phyloP scores from a whole-genome alignment of 1,284 basidiomycete genomes.

The Mrakiaceae sp. region DNA sequence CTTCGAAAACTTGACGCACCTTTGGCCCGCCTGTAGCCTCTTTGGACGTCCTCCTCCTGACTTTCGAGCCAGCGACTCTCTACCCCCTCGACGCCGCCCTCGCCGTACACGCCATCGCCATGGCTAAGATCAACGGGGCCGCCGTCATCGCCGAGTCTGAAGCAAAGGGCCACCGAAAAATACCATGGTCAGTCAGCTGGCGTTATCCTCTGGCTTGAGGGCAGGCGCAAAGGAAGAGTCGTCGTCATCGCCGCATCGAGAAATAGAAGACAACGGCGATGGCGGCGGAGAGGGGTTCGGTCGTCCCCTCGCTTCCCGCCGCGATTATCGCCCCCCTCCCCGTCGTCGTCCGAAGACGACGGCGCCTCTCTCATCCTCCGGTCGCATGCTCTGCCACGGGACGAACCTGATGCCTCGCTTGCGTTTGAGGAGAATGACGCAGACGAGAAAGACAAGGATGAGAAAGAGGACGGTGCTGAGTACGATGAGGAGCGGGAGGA shows the following conservation, averaged over 20 bases:
- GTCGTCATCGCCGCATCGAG: neutral
- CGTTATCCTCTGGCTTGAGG: too few relatives aligned
- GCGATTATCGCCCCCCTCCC: too few relatives aligned
- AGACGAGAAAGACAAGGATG: conserved; percentile 76
- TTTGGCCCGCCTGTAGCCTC: conserved; percentile 75
- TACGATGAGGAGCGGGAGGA: conserved; percentile 82
- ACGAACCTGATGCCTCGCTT: conserved; percentile 55
- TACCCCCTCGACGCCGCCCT: conserved; percentile 81
- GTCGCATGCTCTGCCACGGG: neutral
- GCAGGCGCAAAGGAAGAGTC: too few relatives aligned
- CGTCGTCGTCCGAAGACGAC: too few relatives aligned
- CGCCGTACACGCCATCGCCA: conserved; percentile 76
- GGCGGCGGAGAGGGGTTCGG: neutral
- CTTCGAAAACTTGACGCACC: conserved; percentile 39
- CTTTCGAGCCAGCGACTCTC: conserved; percentile 89
- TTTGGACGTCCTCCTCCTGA: conserved; percentile 53
- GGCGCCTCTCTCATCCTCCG: too few relatives aligned
- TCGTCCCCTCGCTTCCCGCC: too few relatives aligned
- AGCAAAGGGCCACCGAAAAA: neutral
- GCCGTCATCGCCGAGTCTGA: conserved; percentile 65
- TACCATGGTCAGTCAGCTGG: too few relatives aligned
- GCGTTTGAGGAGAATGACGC: conserved; percentile 68
- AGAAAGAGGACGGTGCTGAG: conserved; percentile 86
- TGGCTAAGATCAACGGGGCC: conserved; percentile 88
- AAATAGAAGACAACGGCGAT: too few relatives aligned